Percentiles rank a stretch among this genome's conserved stretches.
Evolutionary conservation across 306 rosid genomes (phyloP).

Genomic region (Sophora flavescens): DNA sequence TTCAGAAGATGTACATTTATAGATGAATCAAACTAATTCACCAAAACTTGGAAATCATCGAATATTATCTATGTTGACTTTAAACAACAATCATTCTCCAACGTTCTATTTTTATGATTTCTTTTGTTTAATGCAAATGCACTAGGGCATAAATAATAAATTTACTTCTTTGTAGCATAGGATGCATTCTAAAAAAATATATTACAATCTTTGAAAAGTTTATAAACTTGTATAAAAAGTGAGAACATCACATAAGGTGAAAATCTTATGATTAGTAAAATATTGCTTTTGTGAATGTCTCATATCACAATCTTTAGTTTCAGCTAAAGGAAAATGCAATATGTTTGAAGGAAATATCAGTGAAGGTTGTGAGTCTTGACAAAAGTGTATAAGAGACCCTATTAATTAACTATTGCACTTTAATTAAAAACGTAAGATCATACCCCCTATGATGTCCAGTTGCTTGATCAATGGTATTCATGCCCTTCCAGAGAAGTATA

Average conservation of each 20-base stretch:
- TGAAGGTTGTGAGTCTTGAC: neutral
- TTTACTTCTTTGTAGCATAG: slow-evolving; percentile 22
- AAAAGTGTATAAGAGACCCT: slow-evolving; percentile 18
- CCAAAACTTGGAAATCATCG: slow-evolving; percentile 22
- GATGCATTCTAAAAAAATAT: slow-evolving; percentile 23
- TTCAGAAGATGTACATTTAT: neutral
- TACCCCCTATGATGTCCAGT: slow-evolving; percentile 88
- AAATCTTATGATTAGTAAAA: slow-evolving; percentile 24
- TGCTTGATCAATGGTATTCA: slow-evolving; percentile 72
- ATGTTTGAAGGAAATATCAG: slow-evolving; percentile 25
- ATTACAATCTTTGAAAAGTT: neutral
- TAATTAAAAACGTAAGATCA: slow-evolving; percentile 15
- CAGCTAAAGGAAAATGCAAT: slow-evolving; percentile 8
- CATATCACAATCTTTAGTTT: slow-evolving; percentile 18
- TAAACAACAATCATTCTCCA: neutral
- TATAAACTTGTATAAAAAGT: slow-evolving; percentile 23
- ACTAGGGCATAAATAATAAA: slow-evolving; percentile 25
- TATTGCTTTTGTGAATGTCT: neutral
- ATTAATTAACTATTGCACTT: slow-evolving; percentile 2
- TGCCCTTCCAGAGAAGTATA: slow-evolving; percentile 81
- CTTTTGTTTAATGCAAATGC: slow-evolving; percentile 19
- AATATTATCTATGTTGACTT: neutral
- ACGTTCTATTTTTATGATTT: slow-evolving; percentile 1
- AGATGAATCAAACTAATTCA: slow-evolving; percentile 21
- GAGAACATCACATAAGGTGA: slow-evolving; percentile 7